Conservation (phyloP, 768 basidiomycete genomes). For the Suillus ampliporus region DNA sequence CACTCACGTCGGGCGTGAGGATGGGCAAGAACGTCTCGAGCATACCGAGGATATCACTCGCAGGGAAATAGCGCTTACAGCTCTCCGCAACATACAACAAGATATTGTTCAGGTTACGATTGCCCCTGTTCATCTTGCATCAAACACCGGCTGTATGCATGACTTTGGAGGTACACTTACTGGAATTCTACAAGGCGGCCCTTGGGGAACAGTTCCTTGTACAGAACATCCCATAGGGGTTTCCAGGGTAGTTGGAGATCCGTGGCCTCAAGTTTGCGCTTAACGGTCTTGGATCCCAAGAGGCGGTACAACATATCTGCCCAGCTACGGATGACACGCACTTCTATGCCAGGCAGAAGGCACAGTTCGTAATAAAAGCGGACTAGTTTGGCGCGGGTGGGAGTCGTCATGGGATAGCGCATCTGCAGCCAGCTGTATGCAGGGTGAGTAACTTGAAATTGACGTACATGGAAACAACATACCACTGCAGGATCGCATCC, state of each 20-base stretch:
- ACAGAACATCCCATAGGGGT: conserved; percentile 75
- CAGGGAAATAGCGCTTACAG: conserved; percentile 72
- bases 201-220: conserved; percentile 80
- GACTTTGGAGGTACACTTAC: conserved; percentile 37
- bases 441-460: conserved; percentile 4
- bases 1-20: conserved; percentile 70
- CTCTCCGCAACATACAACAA: conserved; percentile 75
- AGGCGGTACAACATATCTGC: conserved; percentile 79
- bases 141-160: conserved; percentile 5
- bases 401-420: conserved; percentile 76
- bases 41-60: conserved; percentile 71
- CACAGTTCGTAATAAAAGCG: conserved; percentile 80
- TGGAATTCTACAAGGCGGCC: conserved; percentile 61
- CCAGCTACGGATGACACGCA: conserved; percentile 74
- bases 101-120: conserved; percentile 73
- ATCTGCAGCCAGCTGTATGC: conserved; percentile 73
- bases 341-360: conserved; percentile 76
- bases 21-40: conserved; percentile 72
- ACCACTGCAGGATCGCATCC: conserved; percentile 85
- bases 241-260: conserved; percentile 78
- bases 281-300: conserved; percentile 68
- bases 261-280: conserved; percentile 65
- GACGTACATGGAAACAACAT: conserved; percentile 25
- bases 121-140: conserved; percentile 25
- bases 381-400: conserved; percentile 74